These are phyloP conservation scores for Myriosclerotinia duriaeana DNA, from an alignment of 2,329 filamentous ascomycete genomes.

Conservation along the genomic window DNA sequence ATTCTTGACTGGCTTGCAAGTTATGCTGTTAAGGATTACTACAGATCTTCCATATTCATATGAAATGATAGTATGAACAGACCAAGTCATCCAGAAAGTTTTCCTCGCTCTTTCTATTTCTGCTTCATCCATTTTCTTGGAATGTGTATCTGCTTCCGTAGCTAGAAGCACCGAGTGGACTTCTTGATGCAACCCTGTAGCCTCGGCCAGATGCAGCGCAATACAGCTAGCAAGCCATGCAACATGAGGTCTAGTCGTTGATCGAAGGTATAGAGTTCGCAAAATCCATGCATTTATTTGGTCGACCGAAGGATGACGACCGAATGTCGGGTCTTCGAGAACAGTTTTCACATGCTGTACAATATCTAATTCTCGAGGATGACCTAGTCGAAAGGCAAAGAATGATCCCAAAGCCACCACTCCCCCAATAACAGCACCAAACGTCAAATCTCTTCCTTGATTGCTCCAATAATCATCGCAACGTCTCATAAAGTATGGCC, in stretches of 20 bases:
- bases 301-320: conserved; percentile 27
- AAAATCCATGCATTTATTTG: conserved; percentile 35
- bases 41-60: conserved; percentile 30
- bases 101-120: conserved; percentile 21
- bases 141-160: conserved; percentile 14
- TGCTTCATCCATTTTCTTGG: conserved; percentile 19
- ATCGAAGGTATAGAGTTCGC: conserved; percentile 36
- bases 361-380: conserved; percentile 36
- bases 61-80: conserved; percentile 28
- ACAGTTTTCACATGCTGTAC: conserved; percentile 33
- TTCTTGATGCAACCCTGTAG: conserved; percentile 37
- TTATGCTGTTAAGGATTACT: conserved; percentile 29
- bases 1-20: conserved; percentile 24
- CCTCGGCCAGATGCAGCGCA: conserved; percentile 38
- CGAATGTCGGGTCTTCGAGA: conserved; percentile 29
- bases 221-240: conserved; percentile 37
- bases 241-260: conserved; percentile 36
- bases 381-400: conserved; percentile 37
- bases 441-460: conserved; percentile 37
- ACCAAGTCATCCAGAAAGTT: conserved; percentile 24
- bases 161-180: conserved; percentile 24
- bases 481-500: conserved; percentile 33
- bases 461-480: conserved; percentile 40
- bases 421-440: conserved; percentile 40
- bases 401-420: conserved; percentile 42